phyloP scores from a whole-genome alignment of 805 yeast species.

The Saturnispora sanitii region DNA sequence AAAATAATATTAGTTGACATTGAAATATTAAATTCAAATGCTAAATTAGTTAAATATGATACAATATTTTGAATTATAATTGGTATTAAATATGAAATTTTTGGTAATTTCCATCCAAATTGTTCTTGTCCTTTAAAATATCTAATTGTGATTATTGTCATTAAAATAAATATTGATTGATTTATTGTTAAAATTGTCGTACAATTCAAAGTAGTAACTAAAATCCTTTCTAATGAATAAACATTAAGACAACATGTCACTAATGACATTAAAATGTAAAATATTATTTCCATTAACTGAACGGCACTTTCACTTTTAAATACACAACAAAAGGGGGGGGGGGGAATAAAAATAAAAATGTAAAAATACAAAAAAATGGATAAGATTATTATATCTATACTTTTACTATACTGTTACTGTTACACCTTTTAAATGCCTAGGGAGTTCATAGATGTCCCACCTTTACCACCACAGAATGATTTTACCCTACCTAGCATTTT shows the following conservation, averaged over 20 bases:
- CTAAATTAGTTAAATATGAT: constrained; percentile 48
- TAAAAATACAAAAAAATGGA: neutral
- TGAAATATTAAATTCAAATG: constrained; percentile 45
- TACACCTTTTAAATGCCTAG: neutral
- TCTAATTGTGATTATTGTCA: constrained; percentile 31
- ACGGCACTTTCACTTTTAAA: neutral
- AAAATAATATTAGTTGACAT: constrained; percentile 61
- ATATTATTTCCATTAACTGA: neutral
- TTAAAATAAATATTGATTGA: constrained; percentile 46
- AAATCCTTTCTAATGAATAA: constrained; percentile 46
- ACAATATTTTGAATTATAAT: constrained; percentile 42
- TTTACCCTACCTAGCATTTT: constrained; percentile 1
- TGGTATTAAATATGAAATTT: constrained; percentile 32
- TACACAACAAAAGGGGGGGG: too few species aligned
- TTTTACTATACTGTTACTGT: too few species aligned
- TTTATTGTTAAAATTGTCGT: constrained; percentile 49
- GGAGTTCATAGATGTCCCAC: neutral
- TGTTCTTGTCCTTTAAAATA: constrained; percentile 12
- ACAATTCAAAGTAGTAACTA: constrained; percentile 27
- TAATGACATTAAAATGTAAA: constrained; percentile 32
- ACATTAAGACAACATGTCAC: constrained; percentile 74
- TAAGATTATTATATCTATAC: too few species aligned
- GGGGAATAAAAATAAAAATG: too few species aligned
- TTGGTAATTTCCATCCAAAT: constrained; percentile 31
- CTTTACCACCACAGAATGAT: constrained; percentile 1